Conservation (phyloP, 2,329 filamentous ascomycete species). For the Aspergillus hiratsukae region DNA sequence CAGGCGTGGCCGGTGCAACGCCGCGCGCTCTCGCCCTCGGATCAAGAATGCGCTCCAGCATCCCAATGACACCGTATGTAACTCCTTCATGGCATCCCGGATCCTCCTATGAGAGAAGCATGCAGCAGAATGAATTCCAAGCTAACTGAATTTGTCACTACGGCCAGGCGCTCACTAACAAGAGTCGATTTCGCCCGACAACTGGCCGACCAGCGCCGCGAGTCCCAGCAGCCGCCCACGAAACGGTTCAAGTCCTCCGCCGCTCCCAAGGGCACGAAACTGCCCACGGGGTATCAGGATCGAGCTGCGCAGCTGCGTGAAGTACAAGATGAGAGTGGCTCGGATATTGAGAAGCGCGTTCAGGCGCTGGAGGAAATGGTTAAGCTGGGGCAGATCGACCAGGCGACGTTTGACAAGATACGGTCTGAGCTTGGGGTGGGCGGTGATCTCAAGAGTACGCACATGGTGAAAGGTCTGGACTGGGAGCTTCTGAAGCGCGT, state of each 20-base stretch:
- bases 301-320: slow-evolving; percentile 64
- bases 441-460: slow-evolving; percentile 73
- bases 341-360: slow-evolving; percentile 60
- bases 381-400: slow-evolving; percentile 79
- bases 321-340: slow-evolving; percentile 46
- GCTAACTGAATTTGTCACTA: slow-evolving; percentile 3
- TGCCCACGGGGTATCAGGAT: slow-evolving; percentile 79
- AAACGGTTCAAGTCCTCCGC: slow-evolving; percentile 73
- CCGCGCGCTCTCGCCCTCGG: slow-evolving; percentile 58
- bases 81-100: background rate
- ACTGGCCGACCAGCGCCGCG: slow-evolving; percentile 67
- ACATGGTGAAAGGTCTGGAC: slow-evolving; percentile 89
- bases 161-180: slow-evolving; percentile 59
- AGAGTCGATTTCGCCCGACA: slow-evolving; percentile 76
- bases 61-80: slow-evolving; percentile 88
- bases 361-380: slow-evolving; percentile 75
- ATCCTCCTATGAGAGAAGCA: background rate
- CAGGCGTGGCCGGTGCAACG: slow-evolving; percentile 43
- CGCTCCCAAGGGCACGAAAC: slow-evolving; percentile 75
- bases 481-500: slow-evolving; percentile 60
- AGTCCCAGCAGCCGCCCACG: slow-evolving; percentile 48
- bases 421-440: slow-evolving; percentile 70
- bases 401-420: slow-evolving; percentile 69
- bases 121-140: slow-evolving; percentile 8
- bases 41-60: slow-evolving; percentile 71